These are phyloP conservation scores for Metroxylon sagu DNA, from an alignment of 176 grass and related monocot genomes.

Conservation along the genomic window DNA sequence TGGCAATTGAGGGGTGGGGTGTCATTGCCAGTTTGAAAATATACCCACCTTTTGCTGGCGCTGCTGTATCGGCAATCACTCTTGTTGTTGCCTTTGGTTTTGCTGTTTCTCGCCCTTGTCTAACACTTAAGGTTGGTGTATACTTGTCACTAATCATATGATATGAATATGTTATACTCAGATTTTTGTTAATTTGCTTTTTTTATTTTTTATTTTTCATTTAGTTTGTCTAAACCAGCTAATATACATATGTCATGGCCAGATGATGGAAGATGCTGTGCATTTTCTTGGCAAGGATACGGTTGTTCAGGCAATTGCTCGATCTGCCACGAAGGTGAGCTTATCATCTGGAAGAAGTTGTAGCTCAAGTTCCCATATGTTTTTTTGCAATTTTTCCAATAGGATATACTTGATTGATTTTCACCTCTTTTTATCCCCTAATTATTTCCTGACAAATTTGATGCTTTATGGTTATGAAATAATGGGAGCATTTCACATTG, in stretches of 20 bases:
- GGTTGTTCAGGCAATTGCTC: slow-evolving; percentile 91
- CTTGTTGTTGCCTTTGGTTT: slow-evolving; percentile 96
- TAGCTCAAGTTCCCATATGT: background rate
- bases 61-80: slow-evolving; percentile 75
- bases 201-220: background rate
- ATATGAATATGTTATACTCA: background rate
- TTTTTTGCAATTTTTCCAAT: too few relatives aligned
- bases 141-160: slow-evolving; percentile 4
- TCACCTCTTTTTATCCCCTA: too few relatives aligned
- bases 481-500: background rate
- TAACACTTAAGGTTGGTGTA: slow-evolving; percentile 81
- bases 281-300: slow-evolving; percentile 98
- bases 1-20: slow-evolving; percentile 93
- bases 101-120: slow-evolving; percentile 82
- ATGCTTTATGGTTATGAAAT: too few relatives aligned
- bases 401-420: too few relatives aligned
- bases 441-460: too few relatives aligned
- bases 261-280: slow-evolving; percentile 99
- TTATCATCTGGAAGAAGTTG: slow-evolving; percentile 15
- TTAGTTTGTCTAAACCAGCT: too few relatives aligned
- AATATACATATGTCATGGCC: background rate
- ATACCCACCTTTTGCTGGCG: slow-evolving; percentile 81
- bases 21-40: slow-evolving; percentile 92
- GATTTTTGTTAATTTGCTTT: background rate
- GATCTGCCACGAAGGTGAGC: slow-evolving; percentile 85